Base-by-base conservation (phyloP, 1,284 basidiomycete genomes). In the Pterula multifida region DNA sequence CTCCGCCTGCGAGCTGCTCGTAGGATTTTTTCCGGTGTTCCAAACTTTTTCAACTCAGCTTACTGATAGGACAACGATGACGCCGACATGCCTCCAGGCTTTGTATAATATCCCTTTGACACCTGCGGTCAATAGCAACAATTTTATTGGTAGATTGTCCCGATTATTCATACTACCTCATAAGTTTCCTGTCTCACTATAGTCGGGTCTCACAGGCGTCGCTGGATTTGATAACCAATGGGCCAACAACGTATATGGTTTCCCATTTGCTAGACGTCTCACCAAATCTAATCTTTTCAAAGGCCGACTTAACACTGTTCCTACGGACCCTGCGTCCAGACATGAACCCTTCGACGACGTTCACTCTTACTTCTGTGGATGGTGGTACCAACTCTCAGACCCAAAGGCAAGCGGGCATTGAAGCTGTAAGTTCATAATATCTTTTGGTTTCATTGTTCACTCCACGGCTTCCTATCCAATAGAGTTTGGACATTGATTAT, bases 301-400 rank as follows among this genome's bases (percentile, higher is more conserved):
- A 32, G 28, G 28, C 28, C 6, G 28, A 32, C 63, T 75, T 15
- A 59, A 65, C 58, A 61, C 63, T 50, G 15, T 22, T 45, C n/a
- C 11, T 25, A 15, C 9, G 17, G 4, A 39, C 6, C n/a, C 28
- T 13, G 60, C 67, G 22, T 58, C 69, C 1, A 69, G 72, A 50
- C 72, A 72, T 9, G 60, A 58, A 2, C 60, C 62, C 11, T 59
- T 58, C n/a, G 65, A 61, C 0, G 73, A 75, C 60, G 63, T 61
- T 15, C 66, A 67, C 35, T 65, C 69, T 32, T 15, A 32, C 28
- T 15, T 61, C 60, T 47, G 60, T 76, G 49, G 71, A 73, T 48
- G 70, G 69, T 12, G 74, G 73, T 3, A 55, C 57, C 0, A 69
- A 76, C 58, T 56, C 64, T 54, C 72, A 78, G 61, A 61, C 52